Percentiles rank a stretch among this genome's conserved stretches.
Evolutionary conservation across 2,329 filamentous ascomycete genomes (phyloP).

Genomic region (Epicoccum nigrum): DNA sequence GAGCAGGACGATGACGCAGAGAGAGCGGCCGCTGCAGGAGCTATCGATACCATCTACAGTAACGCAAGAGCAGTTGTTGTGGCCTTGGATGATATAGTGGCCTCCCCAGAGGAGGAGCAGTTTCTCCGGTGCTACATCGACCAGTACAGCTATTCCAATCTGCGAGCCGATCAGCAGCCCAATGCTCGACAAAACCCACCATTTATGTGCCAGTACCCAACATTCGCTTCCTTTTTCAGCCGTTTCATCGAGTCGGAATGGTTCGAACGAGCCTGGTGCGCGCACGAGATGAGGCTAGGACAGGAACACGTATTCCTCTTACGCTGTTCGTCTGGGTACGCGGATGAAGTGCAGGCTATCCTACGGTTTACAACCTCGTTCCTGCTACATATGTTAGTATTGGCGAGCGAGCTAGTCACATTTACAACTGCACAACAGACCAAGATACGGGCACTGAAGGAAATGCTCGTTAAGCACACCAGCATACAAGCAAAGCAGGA

Average conservation of each 20-base stretch:
- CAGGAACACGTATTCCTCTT: slow-evolving; percentile 51
- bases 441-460: slow-evolving; percentile 30
- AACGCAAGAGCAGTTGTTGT: slow-evolving; percentile 51
- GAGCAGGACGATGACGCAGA: slow-evolving; percentile 50
- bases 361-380: slow-evolving; percentile 51
- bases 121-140: slow-evolving; percentile 49
- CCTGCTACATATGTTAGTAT: slow-evolving; percentile 49
- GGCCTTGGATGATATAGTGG: slow-evolving; percentile 51
- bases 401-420: slow-evolving; percentile 36
- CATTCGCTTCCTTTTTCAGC: slow-evolving; percentile 38
- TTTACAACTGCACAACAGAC: slow-evolving; percentile 18
- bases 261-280: slow-evolving; percentile 55
- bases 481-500: slow-evolving; percentile 5
- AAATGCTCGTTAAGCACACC: slow-evolving; percentile 23
- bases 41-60: slow-evolving; percentile 52
- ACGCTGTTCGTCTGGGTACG: slow-evolving; percentile 38
- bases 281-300: slow-evolving; percentile 52
- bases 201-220: slow-evolving; percentile 35
- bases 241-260: slow-evolving; percentile 50
- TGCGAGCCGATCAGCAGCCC: slow-evolving; percentile 30
- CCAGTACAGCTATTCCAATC: slow-evolving; percentile 41
- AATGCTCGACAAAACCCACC: slow-evolving; percentile 36
- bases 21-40: slow-evolving; percentile 48
- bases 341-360: slow-evolving; percentile 31
- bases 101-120: slow-evolving; percentile 42